Base-by-base conservation (phyloP, 768 basidiomycete genomes). In the Lactarius tabidus region DNA sequence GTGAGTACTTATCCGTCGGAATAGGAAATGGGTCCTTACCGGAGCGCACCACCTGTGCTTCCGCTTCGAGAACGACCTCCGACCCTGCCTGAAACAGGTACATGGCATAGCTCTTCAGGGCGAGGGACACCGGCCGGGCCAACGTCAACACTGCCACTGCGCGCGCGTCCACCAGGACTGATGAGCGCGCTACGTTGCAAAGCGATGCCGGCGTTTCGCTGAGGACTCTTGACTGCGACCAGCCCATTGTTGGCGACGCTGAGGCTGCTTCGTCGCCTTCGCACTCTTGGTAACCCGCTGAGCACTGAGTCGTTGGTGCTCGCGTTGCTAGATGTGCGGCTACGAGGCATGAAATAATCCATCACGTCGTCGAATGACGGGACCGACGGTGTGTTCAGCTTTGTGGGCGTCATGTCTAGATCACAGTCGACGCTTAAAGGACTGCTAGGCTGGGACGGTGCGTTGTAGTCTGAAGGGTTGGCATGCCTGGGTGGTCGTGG, bases 211-310 rank as follows among this genome's bases (percentile, higher is more conserved):
- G 82, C 85, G 1, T 75, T 81, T 39, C 85, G 80, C 17, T 78
- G 70, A 1, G 86, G 84, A 0, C 85, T 84, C 64, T 85, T 86
- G 69, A 89, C 85, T 39, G 78, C 72, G 48, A 79, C 78, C 74
- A 88, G 82, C 1, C 86, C 85, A 9, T 80, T 84, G 15, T 78
- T 76, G 3, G 75, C 79, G 26, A 84, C 66, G 6, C 83, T 88
- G 35, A 89, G 74, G 41, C 86, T 88, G 20, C 86, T 87, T 48
- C 86, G 84, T 48, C 88, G 82, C 59, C 80, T 82, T 55, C 88
- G 84, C 31, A 85, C 79, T 38, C 79, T 79, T 29, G 82, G 81
- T 5, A 31, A 38, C 14, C 36, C 41, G 4, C 23, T 31, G n/a
- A 54, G 48, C 12, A 68, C 67, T 31, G 71, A 66, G 58, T 67